phyloP scores from a whole-genome alignment of 2,329 filamentous ascomycete species.

The Hysterium pulicare region DNA sequence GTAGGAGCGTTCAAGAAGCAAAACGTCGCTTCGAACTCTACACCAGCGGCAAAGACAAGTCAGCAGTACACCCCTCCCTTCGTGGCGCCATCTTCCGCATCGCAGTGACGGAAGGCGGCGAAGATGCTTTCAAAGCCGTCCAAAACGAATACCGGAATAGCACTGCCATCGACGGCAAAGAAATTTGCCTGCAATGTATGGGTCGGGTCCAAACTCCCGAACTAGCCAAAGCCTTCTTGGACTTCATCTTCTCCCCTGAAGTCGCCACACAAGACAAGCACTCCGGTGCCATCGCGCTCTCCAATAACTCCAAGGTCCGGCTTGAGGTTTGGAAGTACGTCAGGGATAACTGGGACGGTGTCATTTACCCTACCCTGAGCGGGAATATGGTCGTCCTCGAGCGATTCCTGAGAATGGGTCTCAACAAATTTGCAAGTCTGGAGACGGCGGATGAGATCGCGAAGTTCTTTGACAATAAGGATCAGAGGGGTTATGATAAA shows the following conservation, averaged over 20 bases:
- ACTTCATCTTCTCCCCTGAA: constrained; percentile 77
- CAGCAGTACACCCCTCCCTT: constrained; percentile 75
- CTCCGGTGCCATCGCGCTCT: constrained; percentile 69
- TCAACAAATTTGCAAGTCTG: constrained; percentile 74
- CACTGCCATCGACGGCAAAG: constrained; percentile 84
- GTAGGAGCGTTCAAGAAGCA: constrained; percentile 69
- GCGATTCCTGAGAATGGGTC: constrained; percentile 74
- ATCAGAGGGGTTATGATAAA: constrained; percentile 81
- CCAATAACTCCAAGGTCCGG: constrained; percentile 70
- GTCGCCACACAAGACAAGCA: constrained; percentile 87
- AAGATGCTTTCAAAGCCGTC: constrained; percentile 67
- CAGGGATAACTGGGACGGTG: constrained; percentile 71
- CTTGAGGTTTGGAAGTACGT: constrained; percentile 79
- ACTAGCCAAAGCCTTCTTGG: constrained; percentile 64
- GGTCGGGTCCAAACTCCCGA: constrained; percentile 68
- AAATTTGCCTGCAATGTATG: constrained; percentile 74
- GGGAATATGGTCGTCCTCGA: constrained; percentile 85
- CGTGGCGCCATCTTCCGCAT: constrained; percentile 78
- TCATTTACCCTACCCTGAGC: constrained; percentile 67
- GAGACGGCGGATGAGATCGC: constrained; percentile 72
- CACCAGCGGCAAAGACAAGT: constrained; percentile 61
- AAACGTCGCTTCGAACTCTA: constrained; percentile 78
- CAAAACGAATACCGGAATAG: constrained; percentile 83
- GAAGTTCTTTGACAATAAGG: constrained; percentile 80
- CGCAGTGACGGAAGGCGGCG: constrained; percentile 68